Evolutionary conservation across 306 rosid species (phyloP).

Genomic region (Cyclanthera cordifolia): DNA sequence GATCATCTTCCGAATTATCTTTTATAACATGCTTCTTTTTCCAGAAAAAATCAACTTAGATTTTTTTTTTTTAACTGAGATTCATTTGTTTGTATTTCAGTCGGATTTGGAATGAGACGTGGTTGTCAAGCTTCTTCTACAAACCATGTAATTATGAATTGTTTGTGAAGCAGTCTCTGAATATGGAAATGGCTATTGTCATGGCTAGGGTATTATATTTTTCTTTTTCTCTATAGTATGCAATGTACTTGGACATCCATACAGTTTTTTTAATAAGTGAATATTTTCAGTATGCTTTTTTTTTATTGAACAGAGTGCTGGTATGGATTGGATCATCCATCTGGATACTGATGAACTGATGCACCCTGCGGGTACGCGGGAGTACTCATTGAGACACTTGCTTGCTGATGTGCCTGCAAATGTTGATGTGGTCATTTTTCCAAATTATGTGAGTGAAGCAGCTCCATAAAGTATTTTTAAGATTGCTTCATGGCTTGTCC

Average conservation of each 20-base stretch:
- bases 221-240: slow-evolving; percentile 10
- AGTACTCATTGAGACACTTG: slow-evolving; percentile 79
- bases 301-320: slow-evolving; percentile 40
- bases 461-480: neutral
- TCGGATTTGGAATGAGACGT: slow-evolving; percentile 96
- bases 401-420: slow-evolving; percentile 71
- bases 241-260: neutral
- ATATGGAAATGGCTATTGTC: slow-evolving; percentile 98
- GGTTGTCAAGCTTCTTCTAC: slow-evolving; percentile 94
- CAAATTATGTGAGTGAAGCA: slow-evolving; percentile 68
- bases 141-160: slow-evolving; percentile 94
- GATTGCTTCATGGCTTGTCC: neutral
- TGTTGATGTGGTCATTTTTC: slow-evolving; percentile 85
- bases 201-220: slow-evolving; percentile 76
- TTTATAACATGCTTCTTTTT: neutral
- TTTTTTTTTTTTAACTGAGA: neutral
- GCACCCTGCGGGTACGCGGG: slow-evolving; percentile 58
- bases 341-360: slow-evolving; percentile 88
- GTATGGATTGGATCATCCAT: slow-evolving; percentile 96
- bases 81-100: slow-evolving; percentile 32
- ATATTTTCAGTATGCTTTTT: neutral
- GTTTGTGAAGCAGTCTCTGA: slow-evolving; percentile 92
- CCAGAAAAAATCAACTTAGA: neutral
- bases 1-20: neutral
- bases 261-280: neutral